Percentiles rank a stretch among this genome's conserved stretches.
These are phyloP conservation scores for Teunomyces barrocoloradensis DNA, from an alignment of 805 yeast genomes.

Conservation along the genomic window DNA sequence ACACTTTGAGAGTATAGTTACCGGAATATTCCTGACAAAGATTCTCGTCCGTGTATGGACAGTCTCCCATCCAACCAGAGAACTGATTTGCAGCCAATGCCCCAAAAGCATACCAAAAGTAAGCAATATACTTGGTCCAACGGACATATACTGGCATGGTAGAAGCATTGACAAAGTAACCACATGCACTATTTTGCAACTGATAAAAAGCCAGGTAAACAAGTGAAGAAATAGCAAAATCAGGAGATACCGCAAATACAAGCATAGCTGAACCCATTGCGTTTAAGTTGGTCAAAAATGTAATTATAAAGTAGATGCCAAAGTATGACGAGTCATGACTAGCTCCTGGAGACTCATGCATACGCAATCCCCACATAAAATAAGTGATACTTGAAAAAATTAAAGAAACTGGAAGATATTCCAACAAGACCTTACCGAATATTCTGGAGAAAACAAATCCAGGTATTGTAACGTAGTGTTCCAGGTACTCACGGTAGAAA, in stretches of 20 bases:
- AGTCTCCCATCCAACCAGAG: constrained; percentile 57
- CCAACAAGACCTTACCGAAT: constrained; percentile 21
- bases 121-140: constrained; percentile 78
- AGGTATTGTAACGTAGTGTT: constrained; percentile 19
- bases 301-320: constrained; percentile 59
- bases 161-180: constrained; percentile 71
- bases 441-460: constrained; percentile 23
- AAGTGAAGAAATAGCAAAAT: constrained; percentile 59
- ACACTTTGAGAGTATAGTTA: constrained; percentile 15
- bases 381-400: constrained; percentile 20
- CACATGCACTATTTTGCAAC: constrained; percentile 74
- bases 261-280: constrained; percentile 54
- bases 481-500: constrained; percentile 23
- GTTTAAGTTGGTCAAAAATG: constrained; percentile 53
- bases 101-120: constrained; percentile 78
- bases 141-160: constrained; percentile 81
- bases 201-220: constrained; percentile 63
- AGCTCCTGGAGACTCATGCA: constrained; percentile 10
- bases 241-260: constrained; percentile 56
- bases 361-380: constrained; percentile 26
- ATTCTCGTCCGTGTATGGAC: constrained; percentile 31
- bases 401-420: constrained; percentile 21
- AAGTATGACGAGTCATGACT: constrained; percentile 28
- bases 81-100: constrained; percentile 64
- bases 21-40: constrained; percentile 21